Base-by-base conservation (phyloP, 1,284 basidiomycete genomes). In the Moesziomyces parantarcticus region DNA sequence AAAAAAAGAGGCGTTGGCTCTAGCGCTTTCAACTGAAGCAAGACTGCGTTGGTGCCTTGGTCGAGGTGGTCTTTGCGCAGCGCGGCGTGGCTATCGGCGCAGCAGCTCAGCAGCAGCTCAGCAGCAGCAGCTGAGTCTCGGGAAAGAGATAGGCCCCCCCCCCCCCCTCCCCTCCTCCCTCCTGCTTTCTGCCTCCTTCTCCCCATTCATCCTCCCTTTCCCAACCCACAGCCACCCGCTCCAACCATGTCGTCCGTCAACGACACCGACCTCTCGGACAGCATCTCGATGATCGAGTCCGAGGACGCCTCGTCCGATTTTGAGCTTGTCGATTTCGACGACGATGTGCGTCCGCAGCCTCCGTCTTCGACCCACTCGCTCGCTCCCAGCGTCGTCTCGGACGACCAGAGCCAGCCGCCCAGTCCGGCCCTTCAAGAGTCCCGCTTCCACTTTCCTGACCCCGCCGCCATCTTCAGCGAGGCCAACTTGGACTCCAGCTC, bases 391-490 rank as follows among this genome's bases (percentile, higher is more conserved):
- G 48, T 25, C 8, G 34, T 39, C 4, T 60, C 58, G 13, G 64
- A 61, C 23, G 43, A 21, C 16, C 50, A 22, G 1, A 61, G 53
- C 20, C 7, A 26, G 2, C 58, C 54, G 3, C 54, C 58, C 9
- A 70, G 67, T n/a, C 61, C 67, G 18, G 39, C 46, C 14, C 34
- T 70, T 10, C 25, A 56, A 18, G 67, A 61, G 22, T 65, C 61
- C 16, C 52, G 26, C 3, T 70, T 70, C 48, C 61, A 64, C 26
- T 70, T 70, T 25, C 67, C 67, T 16, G 67, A 70, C 36, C 67
- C 67, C 21, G 65, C 48, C 23, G 46, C 58, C 23, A 44, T 54
- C 47, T 67, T 61, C 21, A 26, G 57, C 10, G 50, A 56, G 32
- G 43, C 32, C 58, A 41, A 47, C 43, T 26, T 61, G 5, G 51